These are phyloP conservation scores for Solanum medicagineum DNA, from an alignment of 257 asterid species.

Conservation along the genomic window DNA sequence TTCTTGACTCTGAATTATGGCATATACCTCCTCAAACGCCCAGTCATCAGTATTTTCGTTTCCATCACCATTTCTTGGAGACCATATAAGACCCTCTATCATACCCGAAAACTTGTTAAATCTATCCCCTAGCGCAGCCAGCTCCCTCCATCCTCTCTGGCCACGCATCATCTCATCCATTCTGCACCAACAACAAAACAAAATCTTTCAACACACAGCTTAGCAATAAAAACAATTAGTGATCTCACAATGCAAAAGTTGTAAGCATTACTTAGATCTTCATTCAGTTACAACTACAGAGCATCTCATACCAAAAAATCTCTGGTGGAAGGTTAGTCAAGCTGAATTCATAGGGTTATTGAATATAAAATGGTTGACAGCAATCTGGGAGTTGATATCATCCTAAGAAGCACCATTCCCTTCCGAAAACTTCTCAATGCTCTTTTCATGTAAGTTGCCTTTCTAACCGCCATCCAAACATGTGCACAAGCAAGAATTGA, in stretches of 20 bases:
- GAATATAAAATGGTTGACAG: background rate
- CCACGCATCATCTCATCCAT: conserved; percentile 99
- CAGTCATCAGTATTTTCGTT: conserved; percentile 73
- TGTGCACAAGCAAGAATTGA: background rate
- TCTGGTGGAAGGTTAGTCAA: background rate
- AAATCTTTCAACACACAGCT: background rate
- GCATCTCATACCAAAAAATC: background rate
- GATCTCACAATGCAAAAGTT: background rate
- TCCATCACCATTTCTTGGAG: conserved; percentile 69
- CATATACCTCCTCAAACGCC: conserved; percentile 90
- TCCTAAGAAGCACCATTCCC: background rate
- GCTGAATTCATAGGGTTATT: background rate
- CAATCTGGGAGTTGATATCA: background rate
- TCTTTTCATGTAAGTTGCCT: background rate
- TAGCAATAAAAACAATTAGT: background rate
- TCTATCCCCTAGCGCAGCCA: conserved; percentile 90
- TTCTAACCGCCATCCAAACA: background rate
- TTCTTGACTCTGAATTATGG: background rate
- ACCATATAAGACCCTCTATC: conserved; percentile 96
- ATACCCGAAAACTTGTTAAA: conserved; percentile 80
- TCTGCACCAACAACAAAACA: conserved; percentile 35
- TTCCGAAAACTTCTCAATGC: background rate
- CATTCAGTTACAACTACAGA: background rate
- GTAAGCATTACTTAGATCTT: background rate
- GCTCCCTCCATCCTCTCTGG: conserved; percentile 98